These are phyloP conservation scores for Microbotryum silenes-acaulis DNA, from an alignment of 1,284 basidiomycete genomes.

Conservation along the genomic window DNA sequence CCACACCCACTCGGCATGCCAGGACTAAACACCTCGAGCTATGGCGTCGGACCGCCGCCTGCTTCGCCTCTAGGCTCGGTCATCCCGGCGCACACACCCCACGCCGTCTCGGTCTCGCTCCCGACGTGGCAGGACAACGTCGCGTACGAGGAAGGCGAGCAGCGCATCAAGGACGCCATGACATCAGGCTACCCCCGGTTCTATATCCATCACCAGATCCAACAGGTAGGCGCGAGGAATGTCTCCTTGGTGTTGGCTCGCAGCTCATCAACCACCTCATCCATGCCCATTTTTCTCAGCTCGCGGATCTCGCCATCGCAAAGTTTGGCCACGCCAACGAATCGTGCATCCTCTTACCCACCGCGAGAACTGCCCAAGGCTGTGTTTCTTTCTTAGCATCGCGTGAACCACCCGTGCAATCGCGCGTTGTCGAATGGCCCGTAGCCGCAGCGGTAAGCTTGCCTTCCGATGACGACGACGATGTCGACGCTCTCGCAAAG, in stretches of 20 bases:
- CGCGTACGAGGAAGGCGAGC: slow-evolving; percentile 87
- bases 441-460: slow-evolving; percentile 45
- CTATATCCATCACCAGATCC: slow-evolving; percentile 83
- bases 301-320: slow-evolving; percentile 63
- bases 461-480: slow-evolving; percentile 33
- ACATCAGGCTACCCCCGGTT: slow-evolving; percentile 94
- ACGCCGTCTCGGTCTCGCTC: slow-evolving; percentile 95
- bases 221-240: slow-evolving; percentile 55
- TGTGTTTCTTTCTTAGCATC: slow-evolving; percentile 68
- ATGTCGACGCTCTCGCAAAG: slow-evolving; percentile 31
- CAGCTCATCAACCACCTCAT: not conserved
- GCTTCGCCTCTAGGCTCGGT: slow-evolving; percentile 34
- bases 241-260: not conserved
- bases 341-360: slow-evolving; percentile 67
- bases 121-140: slow-evolving; percentile 91
- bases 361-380: slow-evolving; percentile 59
- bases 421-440: slow-evolving; percentile 65
- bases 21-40: not conserved
- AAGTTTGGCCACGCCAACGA: slow-evolving; percentile 68
- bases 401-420: slow-evolving; percentile 45
- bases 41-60: slow-evolving; percentile 20
- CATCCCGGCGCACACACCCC: slow-evolving; percentile 45
- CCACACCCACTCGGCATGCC: not conserved
- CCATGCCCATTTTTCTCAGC: slow-evolving; percentile 46
- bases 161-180: slow-evolving; percentile 73